A percentile compares a stretch with the other conserved stretches of the same genome.
These are phyloP conservation scores for Phtheirospermum japonicum DNA, from an alignment of 257 asterid species.

Conservation along the genomic window DNA sequence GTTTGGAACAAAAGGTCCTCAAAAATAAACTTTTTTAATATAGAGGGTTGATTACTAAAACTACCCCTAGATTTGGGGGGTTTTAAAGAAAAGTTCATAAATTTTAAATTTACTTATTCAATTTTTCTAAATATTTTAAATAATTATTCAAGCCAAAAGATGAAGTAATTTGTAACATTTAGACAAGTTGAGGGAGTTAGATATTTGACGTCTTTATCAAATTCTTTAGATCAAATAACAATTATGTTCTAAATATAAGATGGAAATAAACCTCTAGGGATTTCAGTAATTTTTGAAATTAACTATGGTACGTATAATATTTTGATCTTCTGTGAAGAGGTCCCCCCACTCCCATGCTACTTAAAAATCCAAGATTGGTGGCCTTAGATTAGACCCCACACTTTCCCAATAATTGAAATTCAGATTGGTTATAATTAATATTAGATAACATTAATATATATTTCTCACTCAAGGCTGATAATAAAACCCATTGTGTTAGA, in stretches of 20 bases:
- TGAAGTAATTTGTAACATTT: too few species aligned
- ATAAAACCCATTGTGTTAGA: constrained; percentile 12
- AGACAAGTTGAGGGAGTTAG: too few species aligned
- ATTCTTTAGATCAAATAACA: too few species aligned
- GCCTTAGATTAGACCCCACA: constrained; percentile 39
- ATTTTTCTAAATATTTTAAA: too few species aligned
- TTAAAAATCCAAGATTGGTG: constrained; percentile 32
- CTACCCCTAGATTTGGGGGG: not conserved
- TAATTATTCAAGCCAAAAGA: too few species aligned
- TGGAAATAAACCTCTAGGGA: not conserved
- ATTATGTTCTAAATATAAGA: too few species aligned
- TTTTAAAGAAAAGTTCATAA: not conserved
- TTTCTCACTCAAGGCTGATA: constrained; percentile 14
- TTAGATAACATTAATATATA: not conserved
- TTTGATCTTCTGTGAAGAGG: too few species aligned
- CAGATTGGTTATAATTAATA: constrained; percentile 8
- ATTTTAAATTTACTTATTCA: too few species aligned
- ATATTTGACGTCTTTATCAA: too few species aligned
- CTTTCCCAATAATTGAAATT: constrained; percentile 36
- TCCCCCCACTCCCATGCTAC: too few species aligned
- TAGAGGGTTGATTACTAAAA: not conserved
- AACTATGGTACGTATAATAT: too few species aligned
- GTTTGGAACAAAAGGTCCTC: not conserved
- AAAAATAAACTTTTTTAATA: not conserved
- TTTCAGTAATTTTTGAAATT: not conserved